These are phyloP conservation scores for Claviceps sp. DNA, from an alignment of 2,329 filamentous ascomycete species.

Conservation along the genomic window DNA sequence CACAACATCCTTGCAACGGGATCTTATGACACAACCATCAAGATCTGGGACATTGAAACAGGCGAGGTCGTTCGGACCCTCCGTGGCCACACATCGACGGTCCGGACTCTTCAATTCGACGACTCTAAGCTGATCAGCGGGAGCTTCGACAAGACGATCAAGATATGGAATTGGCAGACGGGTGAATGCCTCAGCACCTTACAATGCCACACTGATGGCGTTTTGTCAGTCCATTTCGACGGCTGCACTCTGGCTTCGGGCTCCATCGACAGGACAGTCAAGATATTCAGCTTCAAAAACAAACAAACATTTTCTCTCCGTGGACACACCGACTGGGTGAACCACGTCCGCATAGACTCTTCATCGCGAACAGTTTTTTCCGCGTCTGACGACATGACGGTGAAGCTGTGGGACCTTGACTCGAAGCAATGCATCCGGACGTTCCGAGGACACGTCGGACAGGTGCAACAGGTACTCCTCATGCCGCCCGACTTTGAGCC, in stretches of 20 bases:
- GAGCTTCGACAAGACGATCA: slow-evolving; percentile 74
- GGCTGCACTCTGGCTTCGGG: slow-evolving; percentile 75
- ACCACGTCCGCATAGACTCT: slow-evolving; percentile 80
- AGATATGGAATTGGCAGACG: slow-evolving; percentile 94
- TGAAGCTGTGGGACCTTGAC: slow-evolving; percentile 89
- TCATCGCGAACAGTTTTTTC: slow-evolving; percentile 78
- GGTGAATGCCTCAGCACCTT: slow-evolving; percentile 77
- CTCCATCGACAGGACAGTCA: slow-evolving; percentile 78
- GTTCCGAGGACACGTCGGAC: slow-evolving; percentile 84
- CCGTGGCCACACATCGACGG: slow-evolving; percentile 65
- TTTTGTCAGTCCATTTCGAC: slow-evolving; percentile 81
- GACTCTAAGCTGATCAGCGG: slow-evolving; percentile 84
- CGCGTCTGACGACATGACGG: slow-evolving; percentile 82
- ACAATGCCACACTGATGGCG: slow-evolving; percentile 63
- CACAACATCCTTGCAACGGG: slow-evolving; percentile 87
- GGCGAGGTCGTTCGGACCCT: slow-evolving; percentile 79
- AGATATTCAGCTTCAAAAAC: slow-evolving; percentile 83
- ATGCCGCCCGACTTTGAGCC: slow-evolving; percentile 83
- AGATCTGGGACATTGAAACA: slow-evolving; percentile 90
- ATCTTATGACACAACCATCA: slow-evolving; percentile 89
- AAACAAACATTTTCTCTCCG: slow-evolving; percentile 68
- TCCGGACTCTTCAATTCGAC: slow-evolving; percentile 86
- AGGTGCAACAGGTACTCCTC: slow-evolving; percentile 81
- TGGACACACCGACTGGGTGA: slow-evolving; percentile 90
- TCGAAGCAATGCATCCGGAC: slow-evolving; percentile 61